Percentiles rank a stretch among this genome's conserved stretches.
Conservation (phyloP, 371 early-diverging fungal species). For the Mucor circinelloides region DNA sequence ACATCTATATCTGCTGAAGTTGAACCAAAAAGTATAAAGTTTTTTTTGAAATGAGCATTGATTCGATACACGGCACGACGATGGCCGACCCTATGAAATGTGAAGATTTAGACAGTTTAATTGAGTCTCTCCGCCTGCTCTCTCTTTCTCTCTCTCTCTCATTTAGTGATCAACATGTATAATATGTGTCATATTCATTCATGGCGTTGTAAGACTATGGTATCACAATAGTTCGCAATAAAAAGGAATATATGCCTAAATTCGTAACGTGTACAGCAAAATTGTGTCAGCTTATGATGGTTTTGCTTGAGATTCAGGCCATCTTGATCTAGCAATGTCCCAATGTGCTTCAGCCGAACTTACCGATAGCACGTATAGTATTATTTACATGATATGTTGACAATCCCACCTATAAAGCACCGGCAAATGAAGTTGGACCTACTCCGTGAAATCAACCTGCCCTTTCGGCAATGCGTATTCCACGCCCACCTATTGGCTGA, state of each 20-base stretch:
- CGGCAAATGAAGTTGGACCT: background rate
- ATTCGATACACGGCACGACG: background rate
- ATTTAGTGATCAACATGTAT: background rate
- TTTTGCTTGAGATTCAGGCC: background rate
- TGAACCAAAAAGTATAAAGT: background rate
- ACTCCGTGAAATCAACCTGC: background rate
- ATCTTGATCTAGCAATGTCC: background rate
- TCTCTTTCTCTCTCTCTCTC: background rate
- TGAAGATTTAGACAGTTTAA: background rate
- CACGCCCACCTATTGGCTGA: background rate
- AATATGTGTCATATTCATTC: background rate
- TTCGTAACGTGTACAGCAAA: background rate
- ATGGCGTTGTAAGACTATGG: background rate
- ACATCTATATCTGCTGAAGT: background rate
- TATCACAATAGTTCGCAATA: background rate
- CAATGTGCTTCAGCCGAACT: background rate
- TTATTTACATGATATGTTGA: background rate
- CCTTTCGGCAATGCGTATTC: background rate
- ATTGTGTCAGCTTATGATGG: background rate
- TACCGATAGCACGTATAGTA: background rate
- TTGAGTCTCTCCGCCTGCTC: background rate
- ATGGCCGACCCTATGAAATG: background rate
- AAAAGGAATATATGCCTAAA: background rate
- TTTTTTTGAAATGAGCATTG: background rate
- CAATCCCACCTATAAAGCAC: background rate